These are phyloP conservation scores for Metschnikowia lachancei DNA, from an alignment of 805 yeast species.

Conservation along the genomic window DNA sequence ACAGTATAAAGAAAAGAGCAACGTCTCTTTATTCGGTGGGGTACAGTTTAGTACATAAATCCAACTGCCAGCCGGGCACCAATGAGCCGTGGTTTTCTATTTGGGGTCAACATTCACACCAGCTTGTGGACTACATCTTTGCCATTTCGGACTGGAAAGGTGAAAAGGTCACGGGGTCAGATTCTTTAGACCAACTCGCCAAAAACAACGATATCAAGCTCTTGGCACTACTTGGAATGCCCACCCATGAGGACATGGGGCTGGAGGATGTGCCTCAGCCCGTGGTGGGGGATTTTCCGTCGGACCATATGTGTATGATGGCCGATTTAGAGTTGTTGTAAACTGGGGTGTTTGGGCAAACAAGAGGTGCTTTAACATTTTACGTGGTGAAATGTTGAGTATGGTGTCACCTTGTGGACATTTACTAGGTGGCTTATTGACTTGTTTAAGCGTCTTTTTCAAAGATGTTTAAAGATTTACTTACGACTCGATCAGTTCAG, in stretches of 20 bases:
- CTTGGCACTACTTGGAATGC: slow-evolving; percentile 7
- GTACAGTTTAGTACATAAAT: slow-evolving; percentile 1
- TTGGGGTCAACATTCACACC: slow-evolving; percentile 2
- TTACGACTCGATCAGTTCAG: no score
- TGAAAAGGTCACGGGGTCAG: not conserved
- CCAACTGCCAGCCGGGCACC: slow-evolving; percentile 1
- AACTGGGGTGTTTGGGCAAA: no score
- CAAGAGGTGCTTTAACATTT: no score
- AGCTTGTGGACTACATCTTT: slow-evolving; percentile 7
- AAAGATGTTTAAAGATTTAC: no score
- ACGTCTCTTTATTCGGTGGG: slow-evolving; percentile 7
- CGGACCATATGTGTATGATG: slow-evolving; percentile 12
- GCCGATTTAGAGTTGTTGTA: slow-evolving; percentile 8
- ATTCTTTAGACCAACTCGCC: not conserved
- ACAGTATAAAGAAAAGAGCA: not conserved
- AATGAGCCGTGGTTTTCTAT: slow-evolving; percentile 8
- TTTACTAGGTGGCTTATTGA: no score
- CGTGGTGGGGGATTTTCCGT: slow-evolving; percentile 6
- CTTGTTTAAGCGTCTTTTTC: no score
- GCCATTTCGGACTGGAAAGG: slow-evolving; percentile 5
- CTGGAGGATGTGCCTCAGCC: slow-evolving; percentile 2
- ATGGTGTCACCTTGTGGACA: no score
- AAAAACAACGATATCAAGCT: not conserved
- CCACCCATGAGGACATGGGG: slow-evolving; percentile 2
- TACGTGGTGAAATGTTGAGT: no score